Conservation (phyloP, 1,139 yeast species). For the Casaregolazyma suthepensis region DNA sequence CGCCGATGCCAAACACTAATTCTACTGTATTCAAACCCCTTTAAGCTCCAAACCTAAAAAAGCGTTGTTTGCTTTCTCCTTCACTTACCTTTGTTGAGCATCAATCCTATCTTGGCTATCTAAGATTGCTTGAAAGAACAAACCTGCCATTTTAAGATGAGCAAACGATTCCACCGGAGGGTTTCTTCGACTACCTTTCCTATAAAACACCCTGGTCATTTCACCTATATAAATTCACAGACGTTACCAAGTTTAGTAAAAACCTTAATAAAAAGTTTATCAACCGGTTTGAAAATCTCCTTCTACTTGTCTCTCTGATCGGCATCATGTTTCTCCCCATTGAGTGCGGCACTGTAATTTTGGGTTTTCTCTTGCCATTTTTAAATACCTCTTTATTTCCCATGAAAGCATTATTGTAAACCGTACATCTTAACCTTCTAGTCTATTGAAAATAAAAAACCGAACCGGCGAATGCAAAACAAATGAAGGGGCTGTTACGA, state of each 20-base stretch:
- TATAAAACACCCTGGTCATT: not conserved
- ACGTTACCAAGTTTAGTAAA: not conserved
- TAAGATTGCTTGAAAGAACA: not conserved
- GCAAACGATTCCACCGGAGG: not conserved
- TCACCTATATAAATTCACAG: not conserved
- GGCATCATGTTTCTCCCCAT: not conserved
- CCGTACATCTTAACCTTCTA: not conserved
- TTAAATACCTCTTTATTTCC: not conserved
- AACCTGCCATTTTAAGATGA: not conserved
- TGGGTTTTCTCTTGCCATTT: not conserved
- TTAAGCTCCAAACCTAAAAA: not conserved
- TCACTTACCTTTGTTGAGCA: not conserved
- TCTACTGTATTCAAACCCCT: not conserved
- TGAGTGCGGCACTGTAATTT: not conserved
- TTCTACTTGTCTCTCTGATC: not conserved
- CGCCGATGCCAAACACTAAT: no score
- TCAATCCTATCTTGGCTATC: not conserved
- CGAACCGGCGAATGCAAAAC: not conserved
- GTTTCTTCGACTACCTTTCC: not conserved
- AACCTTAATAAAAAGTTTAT: not conserved
- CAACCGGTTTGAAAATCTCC: not conserved
- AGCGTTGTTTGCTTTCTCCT: not conserved
- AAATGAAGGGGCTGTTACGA: constrained; percentile 7
- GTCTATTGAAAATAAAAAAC: not conserved
- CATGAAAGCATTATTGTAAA: not conserved